Evolutionary conservation across 1,284 basidiomycete species (phyloP).

Genomic region (Phellopilus nigrolimitatus): DNA sequence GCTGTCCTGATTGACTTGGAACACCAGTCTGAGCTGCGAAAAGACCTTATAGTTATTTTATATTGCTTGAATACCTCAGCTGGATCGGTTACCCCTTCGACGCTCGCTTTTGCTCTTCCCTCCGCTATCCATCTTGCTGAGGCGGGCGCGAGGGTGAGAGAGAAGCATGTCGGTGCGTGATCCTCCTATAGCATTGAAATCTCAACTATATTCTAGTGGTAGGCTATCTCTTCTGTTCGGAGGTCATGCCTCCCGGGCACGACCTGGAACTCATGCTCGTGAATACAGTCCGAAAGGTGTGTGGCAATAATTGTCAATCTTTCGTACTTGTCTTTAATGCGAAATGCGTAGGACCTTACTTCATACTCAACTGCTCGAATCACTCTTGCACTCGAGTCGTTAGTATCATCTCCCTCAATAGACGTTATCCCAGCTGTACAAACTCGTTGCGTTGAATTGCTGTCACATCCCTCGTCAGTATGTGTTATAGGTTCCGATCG

Average conservation of each 20-base stretch:
- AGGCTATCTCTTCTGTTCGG: slow-evolving; percentile 74
- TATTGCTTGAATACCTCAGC: slow-evolving; percentile 59
- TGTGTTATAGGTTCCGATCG: slow-evolving; percentile 25
- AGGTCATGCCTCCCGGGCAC: slow-evolving; percentile 61
- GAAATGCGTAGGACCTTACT: slow-evolving; percentile 41
- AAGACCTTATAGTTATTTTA: slow-evolving; percentile 52
- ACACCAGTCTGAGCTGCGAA: slow-evolving; percentile 26
- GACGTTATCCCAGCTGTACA: slow-evolving; percentile 71
- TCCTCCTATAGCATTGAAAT: background rate
- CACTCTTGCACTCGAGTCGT: slow-evolving; percentile 65
- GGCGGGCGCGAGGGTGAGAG: slow-evolving; percentile 50
- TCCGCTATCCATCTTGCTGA: slow-evolving; percentile 71
- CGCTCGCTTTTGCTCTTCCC: slow-evolving; percentile 61
- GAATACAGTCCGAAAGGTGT: slow-evolving; percentile 73
- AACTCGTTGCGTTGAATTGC: slow-evolving; percentile 53
- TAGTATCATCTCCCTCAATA: slow-evolving; percentile 53
- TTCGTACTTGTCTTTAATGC: slow-evolving; percentile 4
- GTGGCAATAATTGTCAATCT: background rate
- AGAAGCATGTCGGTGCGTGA: slow-evolving; percentile 63
- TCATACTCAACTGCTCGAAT: slow-evolving; percentile 57
- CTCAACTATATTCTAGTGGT: slow-evolving; percentile 11
- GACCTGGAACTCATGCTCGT: slow-evolving; percentile 78
- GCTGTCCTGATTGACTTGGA: slow-evolving; percentile 61
- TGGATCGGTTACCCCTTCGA: slow-evolving; percentile 34
- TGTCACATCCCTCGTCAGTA: slow-evolving; percentile 72